Base-by-base conservation (phyloP, 768 basidiomycete genomes). In the Ramaria sp. region DNA sequence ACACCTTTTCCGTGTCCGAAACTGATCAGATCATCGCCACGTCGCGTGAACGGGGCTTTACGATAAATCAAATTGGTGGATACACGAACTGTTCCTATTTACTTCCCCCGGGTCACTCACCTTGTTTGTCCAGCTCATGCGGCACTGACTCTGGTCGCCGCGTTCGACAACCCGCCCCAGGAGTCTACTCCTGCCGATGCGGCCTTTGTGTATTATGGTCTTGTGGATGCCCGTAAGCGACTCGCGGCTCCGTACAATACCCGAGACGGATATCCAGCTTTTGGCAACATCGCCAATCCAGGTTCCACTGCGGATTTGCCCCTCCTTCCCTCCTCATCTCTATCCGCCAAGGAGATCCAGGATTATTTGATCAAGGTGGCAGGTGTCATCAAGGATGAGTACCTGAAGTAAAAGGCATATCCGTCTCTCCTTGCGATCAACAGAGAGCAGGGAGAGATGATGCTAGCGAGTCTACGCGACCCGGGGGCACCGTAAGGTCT, bases 111-210 rank as follows among this genome's bases (percentile, higher is more conserved):
- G 13, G 39, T 2, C n/a, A n/a, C 2, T 41, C 2, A 41, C 2
- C n/a, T 41, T 41, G 27, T n/a, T n/a, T n/a, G n/a, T n/a, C n/a
- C 42, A 66, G 67, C 63, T 0, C 66, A 67, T 51, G 66, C 63
- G 2, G 64, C 67, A 10, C 30, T 64, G 5, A 54, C 53, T 27
- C 55, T 67, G 48, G 47, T 63, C 4, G 38, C 53, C 12, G 52
- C 63, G 9, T 33, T 59, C 17, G 60, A 64, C 56, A 66, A 65
- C 54, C 66, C 66, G 2, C 3, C n/a, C n/a, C 63, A 1, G 19
- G 60, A 27, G 27, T 27, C 27, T 7, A 24, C 45, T 13, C 57
- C 55, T n/a, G 22, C 58, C 0, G 27, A 61, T 4, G 48, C 46
- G 5, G 54, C 53, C 41, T n/a, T 67, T 38, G 61, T 62, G 38